Base-by-base conservation (phyloP, 371 early-diverging fungal genomes). In the Apophysomyces sp. region DNA sequence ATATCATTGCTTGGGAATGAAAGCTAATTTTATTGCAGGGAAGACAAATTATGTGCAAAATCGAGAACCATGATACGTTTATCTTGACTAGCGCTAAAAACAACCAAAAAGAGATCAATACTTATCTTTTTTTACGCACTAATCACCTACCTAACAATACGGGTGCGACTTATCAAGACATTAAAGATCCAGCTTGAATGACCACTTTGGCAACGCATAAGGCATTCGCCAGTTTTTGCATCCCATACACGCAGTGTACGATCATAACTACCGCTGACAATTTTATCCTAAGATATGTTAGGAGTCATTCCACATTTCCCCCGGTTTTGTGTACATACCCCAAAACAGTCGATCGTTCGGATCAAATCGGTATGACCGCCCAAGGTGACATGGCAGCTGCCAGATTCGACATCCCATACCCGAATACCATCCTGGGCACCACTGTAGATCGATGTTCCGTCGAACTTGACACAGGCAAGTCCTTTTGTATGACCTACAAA, bases 171-270 rank as follows among this genome's bases (percentile, higher is more conserved):
- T 62, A 92, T 84, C 62, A 92, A 89, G 12, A 95, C 92, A 72
- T 94, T 92, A 75, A 96, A 96, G 15, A 97, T 94, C 96, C 96
- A 95, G 64, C 89, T 90, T 0, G 87, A 71, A 68, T 95, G 92
- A n/a, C 88, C 93, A 52, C 82, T 85, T 58, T 83, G 78, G 52
- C 92, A 85, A 69, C 88, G 83, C 28, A 91, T 65, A 2, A 76
- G 32, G 31, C 81, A 78, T 27, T 62, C 52, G 6, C 73, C 73
- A 12, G 71, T 69, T 18, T 68, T 62, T 2, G 84, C 64, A 66
- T 97, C 93, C 95, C 97, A 99, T 26, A 98, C 92, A 71, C 93
- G 94, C 56, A 99, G 84, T 0, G 95, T 90, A 58, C 95, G 92
- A 76, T 99, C 99, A 72, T 98, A 97, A 34, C 81, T 76, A 12